Conservation (phyloP, 805 yeast genomes). For the Metschnikowia aberdeeniae region DNA sequence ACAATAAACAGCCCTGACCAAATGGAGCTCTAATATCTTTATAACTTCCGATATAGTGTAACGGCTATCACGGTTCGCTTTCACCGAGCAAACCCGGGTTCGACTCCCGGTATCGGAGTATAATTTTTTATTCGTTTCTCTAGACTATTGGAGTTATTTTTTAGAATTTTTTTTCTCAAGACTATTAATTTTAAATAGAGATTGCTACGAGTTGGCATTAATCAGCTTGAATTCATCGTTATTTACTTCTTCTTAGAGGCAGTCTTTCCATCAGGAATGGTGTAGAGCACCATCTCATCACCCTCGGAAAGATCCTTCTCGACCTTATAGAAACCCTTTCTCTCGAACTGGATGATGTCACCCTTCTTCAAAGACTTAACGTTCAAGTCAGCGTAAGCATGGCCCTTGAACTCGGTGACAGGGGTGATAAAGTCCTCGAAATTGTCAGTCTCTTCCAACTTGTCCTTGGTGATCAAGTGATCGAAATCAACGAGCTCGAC, state of each 20-base stretch:
- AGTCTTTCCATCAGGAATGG: slow-evolving; percentile 92
- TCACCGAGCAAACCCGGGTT: slow-evolving; percentile 84
- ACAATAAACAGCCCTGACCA: too few relatives aligned
- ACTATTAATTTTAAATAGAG: too few relatives aligned
- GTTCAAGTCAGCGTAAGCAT: slow-evolving; percentile 78
- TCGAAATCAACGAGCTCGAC: slow-evolving; percentile 89
- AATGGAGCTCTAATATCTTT: neutral
- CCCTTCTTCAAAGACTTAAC: slow-evolving; percentile 74
- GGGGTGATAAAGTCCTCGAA: slow-evolving; percentile 90
- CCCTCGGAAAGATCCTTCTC: slow-evolving; percentile 58
- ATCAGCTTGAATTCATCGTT: neutral
- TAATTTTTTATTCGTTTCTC: too few relatives aligned
- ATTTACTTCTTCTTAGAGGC: slow-evolving; percentile 33
- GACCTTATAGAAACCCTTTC: slow-evolving; percentile 92
- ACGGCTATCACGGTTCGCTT: slow-evolving; percentile 83
- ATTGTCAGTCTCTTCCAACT: slow-evolving; percentile 89
- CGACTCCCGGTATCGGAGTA: slow-evolving; percentile 89
- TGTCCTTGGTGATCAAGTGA: slow-evolving; percentile 91
- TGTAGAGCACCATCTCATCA: slow-evolving; percentile 71
- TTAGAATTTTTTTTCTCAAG: neutral
- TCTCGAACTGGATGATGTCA: slow-evolving; percentile 89
- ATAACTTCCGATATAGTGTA: slow-evolving; percentile 64
- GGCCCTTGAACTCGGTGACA: slow-evolving; percentile 75
- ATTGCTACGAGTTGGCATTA: neutral
- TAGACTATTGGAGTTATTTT: too few relatives aligned